Conservation (phyloP, 371 early-diverging fungal species). For the Apophysomyces variabilis region DNA sequence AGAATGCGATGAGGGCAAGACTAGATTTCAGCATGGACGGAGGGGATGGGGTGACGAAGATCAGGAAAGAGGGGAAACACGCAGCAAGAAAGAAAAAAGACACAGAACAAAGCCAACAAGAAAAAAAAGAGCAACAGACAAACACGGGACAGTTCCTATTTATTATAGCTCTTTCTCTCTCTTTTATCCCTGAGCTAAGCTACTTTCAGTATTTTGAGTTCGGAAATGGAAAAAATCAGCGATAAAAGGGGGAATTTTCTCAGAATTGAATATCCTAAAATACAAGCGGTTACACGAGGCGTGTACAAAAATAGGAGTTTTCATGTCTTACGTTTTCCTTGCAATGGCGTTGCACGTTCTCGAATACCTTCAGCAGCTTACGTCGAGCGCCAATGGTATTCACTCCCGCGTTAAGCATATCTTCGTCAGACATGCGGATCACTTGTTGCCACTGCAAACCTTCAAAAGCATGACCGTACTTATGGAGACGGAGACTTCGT, state of each 20-base stretch:
- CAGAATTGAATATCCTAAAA: constrained; percentile 8
- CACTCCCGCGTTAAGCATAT: constrained; percentile 85
- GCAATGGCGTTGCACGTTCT: constrained; percentile 70
- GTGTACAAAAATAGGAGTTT: constrained; percentile 1
- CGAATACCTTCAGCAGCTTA: constrained; percentile 96
- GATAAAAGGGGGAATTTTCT: constrained; percentile 4
- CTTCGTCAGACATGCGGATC: constrained; percentile 83
- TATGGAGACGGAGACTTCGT: constrained; percentile 90
- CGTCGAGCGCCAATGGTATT: constrained; percentile 93
- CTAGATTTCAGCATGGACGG: constrained; percentile 14
- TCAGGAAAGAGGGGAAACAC: background rate
- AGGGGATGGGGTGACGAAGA: background rate
- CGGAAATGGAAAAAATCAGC: constrained; percentile 7
- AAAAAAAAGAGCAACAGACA: background rate
- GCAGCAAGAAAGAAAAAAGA: background rate
- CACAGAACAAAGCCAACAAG: background rate
- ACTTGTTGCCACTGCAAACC: constrained; percentile 88
- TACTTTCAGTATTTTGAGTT: constrained; percentile 7
- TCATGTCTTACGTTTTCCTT: constrained; percentile 42
- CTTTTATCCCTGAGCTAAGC: background rate
- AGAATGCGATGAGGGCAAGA: constrained; percentile 5
- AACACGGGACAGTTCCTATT: constrained; percentile 1
- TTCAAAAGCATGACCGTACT: constrained; percentile 90
- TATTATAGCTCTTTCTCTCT: background rate
- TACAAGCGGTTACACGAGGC: constrained; percentile 1